Base-by-base conservation (phyloP, 2,329 filamentous ascomycete genomes). In the Colletotrichum sp. region DNA sequence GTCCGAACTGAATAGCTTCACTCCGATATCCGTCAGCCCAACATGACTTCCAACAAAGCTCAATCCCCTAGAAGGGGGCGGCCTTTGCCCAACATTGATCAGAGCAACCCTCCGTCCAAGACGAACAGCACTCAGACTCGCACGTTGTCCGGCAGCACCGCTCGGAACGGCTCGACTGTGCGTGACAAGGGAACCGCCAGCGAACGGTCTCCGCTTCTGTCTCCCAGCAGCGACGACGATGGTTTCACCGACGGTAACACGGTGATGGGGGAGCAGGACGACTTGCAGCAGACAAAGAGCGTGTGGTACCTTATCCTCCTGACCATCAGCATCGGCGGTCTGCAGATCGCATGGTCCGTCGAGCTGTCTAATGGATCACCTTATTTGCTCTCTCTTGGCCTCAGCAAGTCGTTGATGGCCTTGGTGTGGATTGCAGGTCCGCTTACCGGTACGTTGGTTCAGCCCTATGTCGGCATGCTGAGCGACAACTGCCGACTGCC, bases 301-400 rank as follows among this genome's bases (percentile, higher is more conserved):
- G 88, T 93, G 62, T 95, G 93, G 92, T 98, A 98, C 84, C 88
- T 99, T 80, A 91, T 98, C 79, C 87, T 98, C 77, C 87, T 99
- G 84, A 98, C 96, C 8, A 89, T 98, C 77, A 93, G 95, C 82
- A 95, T 98, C 79, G 95, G 95, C 76, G 96, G 95, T 28, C 88
- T 99, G 77, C 96, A 99, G 86, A 94, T 99, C 79, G 96, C 96
- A 32, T 99, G 96, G 96, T 96, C 96, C 2, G 96, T 98, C 57
- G 96, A 99, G 85, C 89, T 98, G 57, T 98, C 96, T 70, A 96
- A 98, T 87, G 96, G 96, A 80, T 98, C 96, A 69, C 95, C 95
- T 8, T 97, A 94, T 81, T 87, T 97, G 55, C 87, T 96, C 55
- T 96, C 95, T 1, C 90, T 97, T 34, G 95, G 95, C 13, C 89